Base-by-base conservation (phyloP, 176 grass and related monocot species). In the Musa schizocarpa region DNA sequence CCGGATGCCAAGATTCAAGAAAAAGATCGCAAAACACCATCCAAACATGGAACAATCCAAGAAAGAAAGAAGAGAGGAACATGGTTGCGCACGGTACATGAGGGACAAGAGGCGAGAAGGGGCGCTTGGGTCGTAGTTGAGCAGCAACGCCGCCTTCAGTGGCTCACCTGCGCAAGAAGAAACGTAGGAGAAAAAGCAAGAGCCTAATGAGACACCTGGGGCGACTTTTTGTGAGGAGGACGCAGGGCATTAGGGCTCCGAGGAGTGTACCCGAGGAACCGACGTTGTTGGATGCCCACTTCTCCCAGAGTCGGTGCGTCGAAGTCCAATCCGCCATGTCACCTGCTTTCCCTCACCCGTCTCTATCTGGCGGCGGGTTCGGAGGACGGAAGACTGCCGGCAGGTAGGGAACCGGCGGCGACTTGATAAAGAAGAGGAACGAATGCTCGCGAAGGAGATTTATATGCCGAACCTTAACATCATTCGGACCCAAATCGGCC, bases 21-120 rank as follows among this genome's bases (percentile, higher is more conserved):
- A 50, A 69, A 50, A 8, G 1, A 12, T 9, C 7, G 1, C 16
- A 1, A 9, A 54, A 1, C 16, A 51, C 34, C 11, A 24, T 65
- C 9, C n/a, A 64, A 63, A 65, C 8, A 19, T 25, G 13, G 23
- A 56, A 8, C 34, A 71, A 19, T 12, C 16, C 26, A 27, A 50
- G 14, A 24, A 16, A 25, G 1, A 12, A 54, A 16, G 29, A 24
- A 13, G 13, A 5, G 34, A 50, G 5, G 26, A 13, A 9, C 2
- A 59, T 49, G 69, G 49, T 53, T 56, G 52, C 23, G 53, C 14
- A 7, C 65, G 79, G 84, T 61, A 97, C 94, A 97, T 68, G 68
- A 90, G 54, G 3, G 93, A 81, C 13, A 97, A 82, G 72, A 97
- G 90, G 55, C 93, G 86, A 68, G 90, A 93, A 4, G 93, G 86